These are phyloP conservation scores for Epichloe aotearoae DNA, from an alignment of 2,329 filamentous ascomycete genomes.

Conservation along the genomic window DNA sequence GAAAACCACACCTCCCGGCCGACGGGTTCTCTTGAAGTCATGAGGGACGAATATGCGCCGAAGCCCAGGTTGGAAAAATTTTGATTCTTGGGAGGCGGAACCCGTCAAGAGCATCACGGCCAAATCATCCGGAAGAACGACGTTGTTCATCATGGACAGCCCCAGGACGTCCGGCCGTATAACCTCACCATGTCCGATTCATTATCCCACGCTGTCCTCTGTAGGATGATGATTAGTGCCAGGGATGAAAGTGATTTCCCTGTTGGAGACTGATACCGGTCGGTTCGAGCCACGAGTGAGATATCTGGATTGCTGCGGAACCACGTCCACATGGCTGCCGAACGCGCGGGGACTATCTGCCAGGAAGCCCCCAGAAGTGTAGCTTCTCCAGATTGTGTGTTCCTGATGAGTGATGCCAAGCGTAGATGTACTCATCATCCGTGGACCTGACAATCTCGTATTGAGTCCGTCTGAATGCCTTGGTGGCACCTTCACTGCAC, in stretches of 20 bases:
- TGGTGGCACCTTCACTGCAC: slow-evolving; percentile 18
- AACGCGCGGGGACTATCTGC: background rate
- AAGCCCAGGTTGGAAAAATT: background rate
- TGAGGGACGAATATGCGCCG: background rate
- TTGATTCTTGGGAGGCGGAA: background rate
- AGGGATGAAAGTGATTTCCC: background rate
- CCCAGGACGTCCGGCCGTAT: slow-evolving; percentile 14
- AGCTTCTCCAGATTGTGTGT: no score
- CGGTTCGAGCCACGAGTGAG: background rate
- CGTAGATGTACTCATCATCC: background rate
- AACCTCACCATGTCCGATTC: slow-evolving; percentile 15
- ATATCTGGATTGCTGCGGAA: background rate
- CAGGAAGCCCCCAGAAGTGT: background rate
- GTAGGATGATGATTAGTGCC: slow-evolving; percentile 15
- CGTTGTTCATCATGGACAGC: slow-evolving; percentile 15
- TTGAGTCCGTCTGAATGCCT: slow-evolving; percentile 14
- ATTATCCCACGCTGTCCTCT: slow-evolving; percentile 16
- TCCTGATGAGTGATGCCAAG: background rate
- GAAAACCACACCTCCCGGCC: background rate
- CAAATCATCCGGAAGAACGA: slow-evolving; percentile 13
- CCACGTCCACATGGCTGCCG: background rate
- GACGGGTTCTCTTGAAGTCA: background rate
- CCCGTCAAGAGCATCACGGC: slow-evolving; percentile 8
- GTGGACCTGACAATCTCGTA: background rate
- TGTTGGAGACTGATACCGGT: background rate